Conservation (phyloP, 2,329 filamentous ascomycete genomes). For the Botrytis aclada region DNA sequence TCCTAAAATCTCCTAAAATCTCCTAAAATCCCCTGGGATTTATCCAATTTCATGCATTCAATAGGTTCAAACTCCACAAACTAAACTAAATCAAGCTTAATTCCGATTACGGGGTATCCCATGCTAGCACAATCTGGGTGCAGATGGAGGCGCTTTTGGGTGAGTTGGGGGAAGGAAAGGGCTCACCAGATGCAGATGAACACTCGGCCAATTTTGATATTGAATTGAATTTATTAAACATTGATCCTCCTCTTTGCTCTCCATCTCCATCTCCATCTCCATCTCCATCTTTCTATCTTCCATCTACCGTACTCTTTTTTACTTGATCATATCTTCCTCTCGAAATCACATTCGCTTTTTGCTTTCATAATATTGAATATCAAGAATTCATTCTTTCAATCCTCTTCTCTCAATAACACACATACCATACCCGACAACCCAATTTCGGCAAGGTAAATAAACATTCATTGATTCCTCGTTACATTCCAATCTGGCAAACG, state of each 20-base stretch:
- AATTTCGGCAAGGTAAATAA: conserved; percentile 15
- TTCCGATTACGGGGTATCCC: not conserved
- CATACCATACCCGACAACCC: not conserved
- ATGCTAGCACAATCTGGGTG: not conserved
- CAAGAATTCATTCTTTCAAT: not conserved
- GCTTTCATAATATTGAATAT: not conserved
- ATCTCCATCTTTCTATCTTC: not conserved
- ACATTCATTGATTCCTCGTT: conserved; percentile 13
- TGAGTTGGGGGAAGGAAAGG: not conserved
- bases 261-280: not conserved
- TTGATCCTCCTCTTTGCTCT: not conserved
- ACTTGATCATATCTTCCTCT: not conserved
- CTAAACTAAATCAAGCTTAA: not conserved
- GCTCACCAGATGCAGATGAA: not conserved
- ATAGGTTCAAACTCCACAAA: not conserved
- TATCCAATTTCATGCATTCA: not conserved
- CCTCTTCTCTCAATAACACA: not conserved
- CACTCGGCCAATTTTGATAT: not conserved
- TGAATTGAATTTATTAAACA: not conserved
- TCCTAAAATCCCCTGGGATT: not conserved
- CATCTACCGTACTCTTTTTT: not conserved
- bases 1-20: no score
- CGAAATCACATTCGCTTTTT: conserved; percentile 14
- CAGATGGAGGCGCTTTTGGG: conserved; percentile 13
- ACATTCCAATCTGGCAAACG: conserved; percentile 14